Base-by-base conservation (phyloP, 805 yeast genomes). In the Metschnikowia hibisci region DNA sequence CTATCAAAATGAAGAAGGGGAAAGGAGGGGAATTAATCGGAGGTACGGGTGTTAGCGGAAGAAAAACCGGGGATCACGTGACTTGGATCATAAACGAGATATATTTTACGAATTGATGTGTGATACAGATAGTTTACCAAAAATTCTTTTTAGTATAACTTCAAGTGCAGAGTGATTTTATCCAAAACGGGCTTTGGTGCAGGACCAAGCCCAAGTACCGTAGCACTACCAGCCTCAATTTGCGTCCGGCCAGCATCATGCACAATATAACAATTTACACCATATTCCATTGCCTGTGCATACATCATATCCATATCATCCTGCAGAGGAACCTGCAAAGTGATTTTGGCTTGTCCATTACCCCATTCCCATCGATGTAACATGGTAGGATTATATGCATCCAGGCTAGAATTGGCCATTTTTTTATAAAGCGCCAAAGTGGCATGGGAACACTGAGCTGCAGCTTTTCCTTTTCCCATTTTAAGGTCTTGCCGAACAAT, bases 371-470 rank as follows among this genome's bases (percentile, higher is more conserved):
- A 93, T 51, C 91, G 72, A 10, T 67, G 63, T 9, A 89, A 73
- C 71, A 84, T 63, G 10, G 69, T 70, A 12, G 87, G 82, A 50
- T 86, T 82, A 48, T 78, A 76, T 5, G 77, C 75, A 5, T 72
- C 74, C 2, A 78, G 69, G 3, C 68, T 58, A 4, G 78, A 74
- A 30, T 73, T 66, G 30, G 77, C 69, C 67, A 84, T 83, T 48
- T 80, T 66, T 56, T 85, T 82, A 64, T 86, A 93, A 53, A 93
- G 80, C 0, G 93, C 90, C 27, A 93, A 73, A 0, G 98, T 95
- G n/a, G 99, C 99, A 67, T 93, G 99, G 30, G 89, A 83, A 63
- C 98, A 91, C 60, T 93, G 99, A 5, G 99, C 99, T 4, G 98
- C 97, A 2, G 87, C 83, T 60, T 93, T 93, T 16, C 99, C 99